Base-by-base conservation (phyloP, 331 rosid species). In the Rosa hybrid region DNA sequence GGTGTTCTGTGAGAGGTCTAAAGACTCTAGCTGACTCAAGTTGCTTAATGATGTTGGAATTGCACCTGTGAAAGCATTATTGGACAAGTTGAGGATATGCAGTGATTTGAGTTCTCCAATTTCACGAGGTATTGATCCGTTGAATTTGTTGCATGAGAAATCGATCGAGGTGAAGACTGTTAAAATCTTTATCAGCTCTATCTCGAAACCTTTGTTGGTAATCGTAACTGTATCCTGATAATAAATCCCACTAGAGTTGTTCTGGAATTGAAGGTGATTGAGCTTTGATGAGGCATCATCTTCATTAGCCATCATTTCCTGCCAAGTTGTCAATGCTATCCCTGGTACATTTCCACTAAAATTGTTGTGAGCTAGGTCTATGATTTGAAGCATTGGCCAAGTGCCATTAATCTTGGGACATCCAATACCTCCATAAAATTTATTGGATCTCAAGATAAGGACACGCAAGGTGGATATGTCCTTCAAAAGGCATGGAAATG, bases 81-180 rank as follows among this genome's bases (percentile, higher is more conserved):
- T 72, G 7, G 97, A 93, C 80, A 93, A 64, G 88, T 93, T 88
- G 44, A 91, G 94, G 21, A 38, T 23, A 73, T 77, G 68, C 4
- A 91, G 90, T 18, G 77, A 87, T 41, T 57, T 79, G 7, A 93
- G 80, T 11, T 71, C 50, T 56, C 84, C 85, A 30, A 87, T 7
- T 75, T 88, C 84, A 20, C 34, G 38, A 0, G 92, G 94, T 82
- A 93, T 87, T 65, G 71, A 46, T 1, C 91, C 94, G 1, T 63
- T 56, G 20, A 93, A 87, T 3, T 49, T 64, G 84, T 93, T 88
- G 46, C 57, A 56, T 0, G 95, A 93, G 70, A 92, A 72, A 81
- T 91, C 94, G 7, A 91, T 77, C 18, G 87, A 34, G 70, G 94
- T 89, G 82, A 84, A 84, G 78, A 84, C 34, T 0, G 90, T 92